phyloP scores from a whole-genome alignment of 495 filamentous ascomycete species.

The Neurospora tetrasperma region DNA sequence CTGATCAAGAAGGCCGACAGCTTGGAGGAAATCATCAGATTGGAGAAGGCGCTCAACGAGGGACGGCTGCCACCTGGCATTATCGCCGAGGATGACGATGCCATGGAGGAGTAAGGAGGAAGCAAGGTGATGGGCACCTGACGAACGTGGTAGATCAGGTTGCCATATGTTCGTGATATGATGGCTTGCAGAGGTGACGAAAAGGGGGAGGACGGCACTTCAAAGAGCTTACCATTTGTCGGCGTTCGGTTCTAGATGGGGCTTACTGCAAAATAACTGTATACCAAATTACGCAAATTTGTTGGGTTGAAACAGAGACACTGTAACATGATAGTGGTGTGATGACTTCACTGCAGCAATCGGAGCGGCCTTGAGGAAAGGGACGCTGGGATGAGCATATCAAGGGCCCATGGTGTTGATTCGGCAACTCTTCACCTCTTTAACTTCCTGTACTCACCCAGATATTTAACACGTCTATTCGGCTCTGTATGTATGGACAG shows the following conservation, averaged over 20 bases:
- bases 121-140: not conserved
- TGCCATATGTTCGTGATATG: not conserved
- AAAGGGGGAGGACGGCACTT: not conserved
- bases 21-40: slow-evolving; percentile 67
- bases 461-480: not conserved
- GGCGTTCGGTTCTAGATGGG: not conserved
- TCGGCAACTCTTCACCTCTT: not conserved
- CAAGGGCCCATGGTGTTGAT: too few species aligned
- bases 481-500: not conserved
- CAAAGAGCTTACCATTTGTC: not conserved
- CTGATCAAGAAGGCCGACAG: slow-evolving; percentile 66
- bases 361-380: too few species aligned
- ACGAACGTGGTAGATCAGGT: not conserved
- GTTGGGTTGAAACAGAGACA: not conserved
- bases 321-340: not conserved
- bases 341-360: not conserved
- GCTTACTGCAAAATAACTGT: not conserved
- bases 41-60: slow-evolving; percentile 82
- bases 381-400: too few species aligned
- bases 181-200: not conserved
- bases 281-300: not conserved
- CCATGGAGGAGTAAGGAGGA: slow-evolving; percentile 36
- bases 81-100: slow-evolving; percentile 38
- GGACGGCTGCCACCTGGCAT: slow-evolving; percentile 68
- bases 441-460: not conserved